Evolutionary conservation across 768 basidiomycete genomes (phyloP).

Genomic region (Agaricus blazei): DNA sequence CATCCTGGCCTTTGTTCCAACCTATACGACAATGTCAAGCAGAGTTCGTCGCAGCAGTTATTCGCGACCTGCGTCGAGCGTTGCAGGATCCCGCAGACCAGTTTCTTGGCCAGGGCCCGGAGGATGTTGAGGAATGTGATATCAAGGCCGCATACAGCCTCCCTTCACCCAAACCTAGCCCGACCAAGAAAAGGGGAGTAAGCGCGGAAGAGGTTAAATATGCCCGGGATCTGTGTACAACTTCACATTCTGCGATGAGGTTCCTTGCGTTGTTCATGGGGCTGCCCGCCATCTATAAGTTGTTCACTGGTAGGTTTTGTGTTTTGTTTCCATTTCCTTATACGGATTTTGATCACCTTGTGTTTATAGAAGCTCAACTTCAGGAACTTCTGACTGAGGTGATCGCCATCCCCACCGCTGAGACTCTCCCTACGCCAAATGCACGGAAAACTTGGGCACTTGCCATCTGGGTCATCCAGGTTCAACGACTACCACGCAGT

Average conservation of each 20-base stretch:
- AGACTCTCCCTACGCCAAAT: slow-evolving; percentile 72
- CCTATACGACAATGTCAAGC: slow-evolving; percentile 54
- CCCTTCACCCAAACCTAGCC: slow-evolving; percentile 69
- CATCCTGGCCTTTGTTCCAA: slow-evolving; percentile 68
- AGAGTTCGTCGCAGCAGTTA: slow-evolving; percentile 51
- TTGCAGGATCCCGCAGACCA: slow-evolving; percentile 49
- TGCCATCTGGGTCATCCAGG: slow-evolving; percentile 69
- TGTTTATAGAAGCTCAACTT: slow-evolving; percentile 49
- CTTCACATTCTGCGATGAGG: slow-evolving; percentile 65
- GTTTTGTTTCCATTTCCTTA: slow-evolving; percentile 9
- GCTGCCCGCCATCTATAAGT: slow-evolving; percentile 47
- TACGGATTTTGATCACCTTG: neutral
- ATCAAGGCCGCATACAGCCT: slow-evolving; percentile 27
- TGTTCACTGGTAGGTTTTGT: slow-evolving; percentile 53
- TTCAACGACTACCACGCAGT: slow-evolving; percentile 58
- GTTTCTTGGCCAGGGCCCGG: slow-evolving; percentile 17
- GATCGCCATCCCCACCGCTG: slow-evolving; percentile 67
- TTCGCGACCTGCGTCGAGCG: slow-evolving; percentile 64
- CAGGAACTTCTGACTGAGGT: slow-evolving; percentile 54
- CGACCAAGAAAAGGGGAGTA: slow-evolving; percentile 65
- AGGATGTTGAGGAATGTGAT: slow-evolving; percentile 21
- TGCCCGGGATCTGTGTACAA: slow-evolving; percentile 74
- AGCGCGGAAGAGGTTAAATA: slow-evolving; percentile 73
- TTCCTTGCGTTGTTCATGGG: slow-evolving; percentile 59
- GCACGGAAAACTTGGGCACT: slow-evolving; percentile 83